Base-by-base conservation (phyloP, 2,329 filamentous ascomycete species). In the Colletotrichum coccodes region DNA sequence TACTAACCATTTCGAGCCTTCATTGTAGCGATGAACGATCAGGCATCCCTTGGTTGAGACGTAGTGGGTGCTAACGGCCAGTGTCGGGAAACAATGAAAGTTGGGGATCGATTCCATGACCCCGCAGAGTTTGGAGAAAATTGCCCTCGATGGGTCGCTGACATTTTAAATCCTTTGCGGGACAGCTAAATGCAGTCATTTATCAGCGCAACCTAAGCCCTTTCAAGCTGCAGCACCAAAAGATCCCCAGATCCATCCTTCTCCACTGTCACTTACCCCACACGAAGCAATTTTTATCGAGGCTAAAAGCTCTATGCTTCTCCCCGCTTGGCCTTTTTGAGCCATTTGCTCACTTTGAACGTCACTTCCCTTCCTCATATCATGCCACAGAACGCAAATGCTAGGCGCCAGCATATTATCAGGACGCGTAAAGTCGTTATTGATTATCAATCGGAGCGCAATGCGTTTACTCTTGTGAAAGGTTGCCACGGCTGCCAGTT, bases 261-360 rank as follows among this genome's bases (percentile, higher is more conserved):
- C 6, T 30, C 8, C 0, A 18, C 6, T 50, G 30, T 50, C 32
- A 23, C 9, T 38, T 36, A 16, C 47, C 63, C 63, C 63, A 54
- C 63, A 11, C 5, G 23, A 32, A 23, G 63, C 63, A 61, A 54
- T 57, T 65, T 65, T 61, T 46, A 28, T 32, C 56, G 63, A 61
- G 46, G 28, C 46, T 56, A 56, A 57, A 14, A 47, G 23, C 32
- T 53, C 28, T 30, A 34, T 46, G 9, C 30, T 36, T 36, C 32
- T 38, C 9, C 30, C 32, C 32, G 50, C 50, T 54, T 54, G 32
- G n/a, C 50, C 50, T 12, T 36, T 38, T 38, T 54, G 11, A 21
- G 50, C 30, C 16, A 18, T 36, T 26, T 54, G 50, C 50, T 54
- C 23, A 53, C 32, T 54, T 38, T n/a, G n/a, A 9, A 36, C 6